Conservation (phyloP, 140 eudicot species). For the Cichorium intybus region DNA sequence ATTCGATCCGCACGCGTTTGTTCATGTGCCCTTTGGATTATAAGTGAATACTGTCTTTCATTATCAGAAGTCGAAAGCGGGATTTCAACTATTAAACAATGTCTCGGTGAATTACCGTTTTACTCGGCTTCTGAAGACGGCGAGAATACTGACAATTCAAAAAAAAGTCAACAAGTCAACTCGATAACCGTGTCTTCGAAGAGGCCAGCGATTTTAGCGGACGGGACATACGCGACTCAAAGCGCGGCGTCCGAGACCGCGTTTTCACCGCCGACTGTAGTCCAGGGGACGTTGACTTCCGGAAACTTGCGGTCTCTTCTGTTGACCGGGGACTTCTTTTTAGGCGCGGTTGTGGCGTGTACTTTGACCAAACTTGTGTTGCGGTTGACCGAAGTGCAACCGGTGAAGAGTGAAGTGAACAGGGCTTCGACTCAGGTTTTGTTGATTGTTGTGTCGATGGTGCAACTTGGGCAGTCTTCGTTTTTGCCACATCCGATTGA, state of each 20-base stretch:
- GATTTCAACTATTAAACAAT: constrained; percentile 54
- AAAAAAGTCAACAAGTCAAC: constrained; percentile 43
- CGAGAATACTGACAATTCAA: constrained; percentile 45
- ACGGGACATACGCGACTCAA: constrained; percentile 71
- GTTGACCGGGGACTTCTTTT: constrained; percentile 68
- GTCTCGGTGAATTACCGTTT: constrained; percentile 73
- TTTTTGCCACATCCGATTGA: constrained; percentile 80
- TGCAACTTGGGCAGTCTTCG: constrained; percentile 72
- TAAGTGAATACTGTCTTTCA: constrained; percentile 66
- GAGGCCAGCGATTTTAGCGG: constrained; percentile 60
- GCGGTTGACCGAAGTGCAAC: constrained; percentile 64
- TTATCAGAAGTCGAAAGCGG: constrained; percentile 67
- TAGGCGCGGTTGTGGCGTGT: constrained; percentile 73
- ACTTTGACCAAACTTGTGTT: constrained; percentile 61
- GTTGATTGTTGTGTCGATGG: constrained; percentile 52
- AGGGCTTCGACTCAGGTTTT: constrained; percentile 47
- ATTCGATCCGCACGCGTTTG: constrained; percentile 65
- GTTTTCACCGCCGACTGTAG: constrained; percentile 51
- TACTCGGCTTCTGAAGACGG: constrained; percentile 49
- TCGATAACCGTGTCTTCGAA: constrained; percentile 54
- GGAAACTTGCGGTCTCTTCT: constrained; percentile 69
- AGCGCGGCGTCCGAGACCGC: constrained; percentile 66
- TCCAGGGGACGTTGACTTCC: constrained; percentile 47
- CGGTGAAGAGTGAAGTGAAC: constrained; percentile 52
- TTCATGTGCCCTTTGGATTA: constrained; percentile 66